Evolutionary conservation across 2,329 filamentous ascomycete genomes (phyloP), one percentile per base, ranked within the genome.

Genomic region (Fusarium sp.): DNA sequence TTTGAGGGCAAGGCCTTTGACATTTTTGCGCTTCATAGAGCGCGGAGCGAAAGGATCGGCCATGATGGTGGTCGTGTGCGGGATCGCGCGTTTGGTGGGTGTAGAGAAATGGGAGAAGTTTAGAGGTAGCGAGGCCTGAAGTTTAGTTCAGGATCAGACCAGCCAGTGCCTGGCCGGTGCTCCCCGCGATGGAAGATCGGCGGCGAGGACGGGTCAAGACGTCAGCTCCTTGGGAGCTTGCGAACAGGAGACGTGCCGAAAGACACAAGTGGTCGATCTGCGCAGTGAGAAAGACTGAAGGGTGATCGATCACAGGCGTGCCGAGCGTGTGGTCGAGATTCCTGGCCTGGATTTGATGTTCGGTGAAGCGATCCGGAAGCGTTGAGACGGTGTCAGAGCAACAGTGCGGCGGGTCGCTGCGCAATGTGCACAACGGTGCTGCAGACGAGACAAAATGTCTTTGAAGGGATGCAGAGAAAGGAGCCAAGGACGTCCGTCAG

Each of bases 21-120:
- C 92, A 81, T 99, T 99, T 89, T 98, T 98, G 87, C 95, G 92
- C 91, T 98, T 98, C 91, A 99, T 92, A 67, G 96, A 97, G 82
- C 89, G 89, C 82, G 88, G 88, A 69, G 88, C 88, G 74, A 91
- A 90, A 36, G 83, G 78, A 76, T 91, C 89, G 75, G 87, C 86
- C 90, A 91, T 91, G 78, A 71, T 80, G 79, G 64, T 47, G 46
- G 23, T 53, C 27, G 44, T 28, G 46, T 9, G 36, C 37, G 15
- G n/a, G 59, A 63, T 47, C 58, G 47, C 39, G 47, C 47, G 59
- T 41, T 58, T 53, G 30, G 53, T 52, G 41, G 53, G 46, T 15
- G 43, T 23, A 44, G 53, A 41, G 30, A 12, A 23, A 30, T 51
- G 55, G 41, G 36, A 27, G 50, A 54, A 27, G 55, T 54, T 23